These are phyloP conservation scores for Magnaporthiopsis incrustans DNA, from an alignment of 2,329 filamentous ascomycete species.

Conservation along the genomic window DNA sequence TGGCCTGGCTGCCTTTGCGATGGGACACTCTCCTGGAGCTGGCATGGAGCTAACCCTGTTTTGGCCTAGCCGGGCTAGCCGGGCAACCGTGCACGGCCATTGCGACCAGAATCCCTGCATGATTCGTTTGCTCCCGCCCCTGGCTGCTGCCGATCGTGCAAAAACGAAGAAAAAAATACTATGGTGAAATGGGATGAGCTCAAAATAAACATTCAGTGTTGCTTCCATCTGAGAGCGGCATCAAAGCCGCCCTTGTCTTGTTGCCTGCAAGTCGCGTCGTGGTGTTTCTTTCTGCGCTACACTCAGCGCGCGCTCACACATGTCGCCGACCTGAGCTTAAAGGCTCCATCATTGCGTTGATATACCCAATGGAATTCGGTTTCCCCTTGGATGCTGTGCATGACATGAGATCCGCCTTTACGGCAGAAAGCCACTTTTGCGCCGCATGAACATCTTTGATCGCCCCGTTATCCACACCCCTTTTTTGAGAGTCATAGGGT, in stretches of 20 bases:
- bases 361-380: neutral
- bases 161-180: no score
- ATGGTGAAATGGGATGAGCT: no score
- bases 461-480: neutral
- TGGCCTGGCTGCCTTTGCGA: constrained; percentile 8
- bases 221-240: no score
- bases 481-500: neutral
- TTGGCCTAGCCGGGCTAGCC: constrained; percentile 13
- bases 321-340: neutral
- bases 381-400: neutral
- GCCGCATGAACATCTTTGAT: neutral
- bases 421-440: neutral
- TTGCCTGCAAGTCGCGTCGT: no score
- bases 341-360: neutral
- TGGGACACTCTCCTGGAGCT: constrained; percentile 13
- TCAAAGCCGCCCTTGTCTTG: no score
- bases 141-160: no score
- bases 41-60: constrained; percentile 15
- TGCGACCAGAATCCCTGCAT: no score
- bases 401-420: neutral
- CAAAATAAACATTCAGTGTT: no score
- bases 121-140: no score
- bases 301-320: no score
- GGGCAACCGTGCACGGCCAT: constrained; percentile 16
- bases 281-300: no score